Percentiles rank a stretch among this genome's conserved stretches.
Evolutionary conservation across 768 basidiomycete genomes (phyloP).

Genomic region (Termitomyces sp.): DNA sequence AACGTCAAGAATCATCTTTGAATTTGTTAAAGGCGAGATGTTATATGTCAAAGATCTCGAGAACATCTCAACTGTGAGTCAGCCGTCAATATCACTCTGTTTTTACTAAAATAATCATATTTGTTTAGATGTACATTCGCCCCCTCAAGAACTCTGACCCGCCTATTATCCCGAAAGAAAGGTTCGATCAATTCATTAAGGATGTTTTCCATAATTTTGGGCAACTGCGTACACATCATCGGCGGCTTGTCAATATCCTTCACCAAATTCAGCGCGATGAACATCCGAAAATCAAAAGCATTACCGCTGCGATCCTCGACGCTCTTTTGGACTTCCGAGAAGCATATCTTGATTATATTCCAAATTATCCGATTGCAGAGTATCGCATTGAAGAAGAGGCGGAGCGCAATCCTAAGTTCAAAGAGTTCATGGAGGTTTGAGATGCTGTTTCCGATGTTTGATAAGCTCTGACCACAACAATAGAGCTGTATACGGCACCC

Average conservation of each 20-base stretch:
- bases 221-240: constrained; percentile 72
- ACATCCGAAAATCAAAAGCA: constrained; percentile 70
- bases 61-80: constrained; percentile 73
- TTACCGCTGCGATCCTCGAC: constrained; percentile 83
- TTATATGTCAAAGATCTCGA: constrained; percentile 92
- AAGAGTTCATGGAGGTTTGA: constrained; percentile 69
- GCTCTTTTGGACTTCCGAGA: constrained; percentile 90
- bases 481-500: constrained; percentile 55
- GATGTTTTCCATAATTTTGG: constrained; percentile 89
- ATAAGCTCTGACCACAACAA: neutral
- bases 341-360: constrained; percentile 88
- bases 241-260: constrained; percentile 70
- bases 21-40: constrained; percentile 96
- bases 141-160: constrained; percentile 71
- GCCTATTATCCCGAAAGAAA: constrained; percentile 70
- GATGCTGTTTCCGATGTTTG: neutral
- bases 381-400: constrained; percentile 86
- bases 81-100: neutral
- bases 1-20: constrained; percentile 73
- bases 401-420: constrained; percentile 73
- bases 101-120: neutral
- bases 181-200: constrained; percentile 69
- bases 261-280: constrained; percentile 86
- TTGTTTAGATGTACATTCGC: constrained; percentile 70
- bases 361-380: constrained; percentile 89